Evolutionary conservation across 192 early-diverging fungal genomes (phyloP).

Genomic region (Backusella psychrophila): DNA sequence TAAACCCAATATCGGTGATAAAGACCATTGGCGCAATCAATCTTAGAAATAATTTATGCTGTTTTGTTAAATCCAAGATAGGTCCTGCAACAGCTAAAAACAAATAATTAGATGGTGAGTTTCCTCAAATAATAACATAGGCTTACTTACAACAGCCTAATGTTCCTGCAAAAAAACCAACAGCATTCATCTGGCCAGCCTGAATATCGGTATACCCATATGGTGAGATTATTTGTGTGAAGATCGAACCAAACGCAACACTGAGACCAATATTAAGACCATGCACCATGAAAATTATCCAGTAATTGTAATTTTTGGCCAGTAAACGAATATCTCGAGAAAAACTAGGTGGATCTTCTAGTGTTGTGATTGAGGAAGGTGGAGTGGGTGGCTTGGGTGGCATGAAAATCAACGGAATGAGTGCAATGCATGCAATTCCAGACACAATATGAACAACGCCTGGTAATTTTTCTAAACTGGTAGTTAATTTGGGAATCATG

Average conservation of each 20-base stretch:
- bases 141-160: constrained; percentile 31
- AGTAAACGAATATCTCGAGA: constrained; percentile 22
- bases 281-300: constrained; percentile 29
- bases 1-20: no score
- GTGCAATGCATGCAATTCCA: constrained; percentile 14
- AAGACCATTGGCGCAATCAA: no score
- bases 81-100: no score
- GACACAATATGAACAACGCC: constrained; percentile 12
- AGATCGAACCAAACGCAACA: constrained; percentile 24
- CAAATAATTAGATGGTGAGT: no score
- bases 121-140: no score
- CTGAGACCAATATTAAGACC: constrained; percentile 26
- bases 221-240: constrained; percentile 31
- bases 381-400: no score
- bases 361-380: constrained; percentile 10
- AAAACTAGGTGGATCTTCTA: constrained; percentile 15
- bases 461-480: neutral
- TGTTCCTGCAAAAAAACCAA: constrained; percentile 33
- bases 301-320: constrained; percentile 23
- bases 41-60: no score
- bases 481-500: constrained; percentile 27
- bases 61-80: no score
- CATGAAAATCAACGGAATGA: neutral
- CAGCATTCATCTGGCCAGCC: constrained; percentile 31
- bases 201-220: constrained; percentile 36